A percentile compares a stretch with the other conserved stretches of the same genome.
phyloP scores from a whole-genome alignment of 768 basidiomycete species.

The Macrolepiota albuminosa region DNA sequence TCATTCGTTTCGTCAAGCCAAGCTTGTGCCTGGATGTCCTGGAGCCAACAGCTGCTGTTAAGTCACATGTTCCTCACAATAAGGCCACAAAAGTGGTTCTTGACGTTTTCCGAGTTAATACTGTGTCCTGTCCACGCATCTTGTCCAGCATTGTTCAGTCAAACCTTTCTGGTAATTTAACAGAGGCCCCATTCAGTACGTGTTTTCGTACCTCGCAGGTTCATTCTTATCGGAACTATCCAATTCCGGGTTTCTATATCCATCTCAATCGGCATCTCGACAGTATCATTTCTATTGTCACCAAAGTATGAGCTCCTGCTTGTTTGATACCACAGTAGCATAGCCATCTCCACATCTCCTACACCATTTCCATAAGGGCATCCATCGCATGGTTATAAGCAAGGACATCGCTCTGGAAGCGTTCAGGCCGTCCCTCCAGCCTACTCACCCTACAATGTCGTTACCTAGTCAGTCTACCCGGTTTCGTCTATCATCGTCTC shows the following conservation, averaged over 20 bases:
- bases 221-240: background rate
- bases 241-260: background rate
- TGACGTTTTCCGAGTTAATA: background rate
- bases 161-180: background rate
- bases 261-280: background rate
- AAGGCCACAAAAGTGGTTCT: background rate
- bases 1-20: background rate
- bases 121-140: background rate
- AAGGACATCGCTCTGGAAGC: background rate
- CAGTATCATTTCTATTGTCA: background rate
- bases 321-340: background rate
- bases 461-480: background rate
- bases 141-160: background rate
- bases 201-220: background rate
- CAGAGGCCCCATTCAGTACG: background rate
- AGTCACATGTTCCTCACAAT: background rate
- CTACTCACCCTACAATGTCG: background rate
- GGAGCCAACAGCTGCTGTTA: background rate
- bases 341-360: background rate
- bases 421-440: background rate
- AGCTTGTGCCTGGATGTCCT: background rate
- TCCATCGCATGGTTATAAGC: background rate
- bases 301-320: background rate
- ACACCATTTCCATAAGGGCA: background rate
- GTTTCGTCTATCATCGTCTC: conserved; percentile 1